A percentile compares a stretch with the other conserved stretches of the same genome.
These are phyloP conservation scores for Moniliophthora roreri DNA, from an alignment of 1,284 basidiomycete genomes.

Conservation along the genomic window DNA sequence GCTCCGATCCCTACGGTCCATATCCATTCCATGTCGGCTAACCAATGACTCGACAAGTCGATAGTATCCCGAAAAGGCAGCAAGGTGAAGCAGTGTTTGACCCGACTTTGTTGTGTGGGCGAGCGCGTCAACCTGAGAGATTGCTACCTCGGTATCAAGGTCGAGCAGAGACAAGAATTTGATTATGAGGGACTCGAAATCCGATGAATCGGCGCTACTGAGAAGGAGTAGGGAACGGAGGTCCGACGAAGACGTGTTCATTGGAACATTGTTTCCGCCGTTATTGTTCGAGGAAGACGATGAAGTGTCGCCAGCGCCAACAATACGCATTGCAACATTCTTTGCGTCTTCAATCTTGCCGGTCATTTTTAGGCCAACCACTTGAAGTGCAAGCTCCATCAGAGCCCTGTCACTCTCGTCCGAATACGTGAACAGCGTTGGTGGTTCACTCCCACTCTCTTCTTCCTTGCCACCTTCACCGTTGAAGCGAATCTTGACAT, in stretches of 20 bases:
- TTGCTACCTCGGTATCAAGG: slow-evolving; percentile 40
- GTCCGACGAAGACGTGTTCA: slow-evolving; percentile 44
- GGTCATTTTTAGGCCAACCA: slow-evolving; percentile 95
- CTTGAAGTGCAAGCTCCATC: slow-evolving; percentile 95
- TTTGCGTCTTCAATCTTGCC: slow-evolving; percentile 92
- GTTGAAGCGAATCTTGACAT: slow-evolving; percentile 64
- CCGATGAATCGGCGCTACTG: slow-evolving; percentile 49
- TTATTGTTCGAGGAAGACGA: neutral
- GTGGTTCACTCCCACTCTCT: slow-evolving; percentile 44
- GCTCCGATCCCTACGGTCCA: slow-evolving; percentile 86
- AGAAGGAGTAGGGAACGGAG: slow-evolving; percentile 54
- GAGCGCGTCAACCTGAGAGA: slow-evolving; percentile 46
- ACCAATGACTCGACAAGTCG: slow-evolving; percentile 76
- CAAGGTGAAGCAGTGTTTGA: slow-evolving; percentile 87
- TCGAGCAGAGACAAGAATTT: slow-evolving; percentile 80
- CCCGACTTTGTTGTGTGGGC: slow-evolving; percentile 68
- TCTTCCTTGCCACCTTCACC: slow-evolving; percentile 62
- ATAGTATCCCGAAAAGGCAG: slow-evolving; percentile 79
- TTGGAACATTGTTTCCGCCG: slow-evolving; percentile 45
- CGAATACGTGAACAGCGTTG: slow-evolving; percentile 84
- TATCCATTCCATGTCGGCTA: slow-evolving; percentile 61
- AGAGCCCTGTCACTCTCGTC: slow-evolving; percentile 87
- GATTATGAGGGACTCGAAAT: slow-evolving; percentile 78
- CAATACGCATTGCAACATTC: slow-evolving; percentile 86
- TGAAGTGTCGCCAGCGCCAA: slow-evolving; percentile 32